Conservation (phyloP, 2,329 filamentous ascomycete species). For the Ceratocystiopsis sp. region DNA sequence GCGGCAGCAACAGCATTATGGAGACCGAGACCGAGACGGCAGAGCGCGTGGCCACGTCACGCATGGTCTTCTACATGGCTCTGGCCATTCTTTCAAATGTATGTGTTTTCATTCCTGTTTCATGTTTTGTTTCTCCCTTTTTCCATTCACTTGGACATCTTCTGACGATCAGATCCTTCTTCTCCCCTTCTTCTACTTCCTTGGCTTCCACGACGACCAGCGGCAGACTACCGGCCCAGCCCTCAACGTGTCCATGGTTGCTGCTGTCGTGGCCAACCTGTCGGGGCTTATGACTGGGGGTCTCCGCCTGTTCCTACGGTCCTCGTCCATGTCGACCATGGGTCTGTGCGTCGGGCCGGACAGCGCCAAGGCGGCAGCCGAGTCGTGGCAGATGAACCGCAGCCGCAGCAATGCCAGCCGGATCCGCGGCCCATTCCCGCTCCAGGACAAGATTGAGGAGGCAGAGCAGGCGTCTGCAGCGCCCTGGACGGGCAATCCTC, state of each 20-base stretch:
- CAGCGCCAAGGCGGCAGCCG: too few relatives aligned
- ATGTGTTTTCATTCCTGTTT: conserved; percentile 13
- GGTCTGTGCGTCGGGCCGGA: conserved; percentile 25
- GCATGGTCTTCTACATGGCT: conserved; percentile 51
- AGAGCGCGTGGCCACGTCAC: conserved; percentile 46
- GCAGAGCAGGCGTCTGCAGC: conserved; percentile 13
- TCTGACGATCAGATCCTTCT: conserved; percentile 29
- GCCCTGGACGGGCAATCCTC: conserved; percentile 2
- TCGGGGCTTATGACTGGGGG: conserved; percentile 48
- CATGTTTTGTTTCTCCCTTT: neutral
- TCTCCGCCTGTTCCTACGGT: conserved; percentile 49
- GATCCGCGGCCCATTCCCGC: conserved; percentile 8
- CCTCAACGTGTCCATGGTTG: conserved; percentile 40
- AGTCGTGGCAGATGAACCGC: conserved; percentile 11
- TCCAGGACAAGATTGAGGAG: conserved; percentile 13
- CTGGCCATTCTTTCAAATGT: conserved; percentile 41
- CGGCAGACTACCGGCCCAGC: conserved; percentile 18
- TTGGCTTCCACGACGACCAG: conserved; percentile 25
- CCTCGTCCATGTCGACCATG: conserved; percentile 40
- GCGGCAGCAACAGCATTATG: conserved; percentile 34
- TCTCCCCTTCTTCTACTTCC: conserved; percentile 45
- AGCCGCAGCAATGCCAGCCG: conserved; percentile 20
- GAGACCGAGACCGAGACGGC: conserved; percentile 34
- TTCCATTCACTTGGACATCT: neutral
- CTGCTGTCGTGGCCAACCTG: conserved; percentile 47